Evolutionary conservation across 1,139 yeast genomes (phyloP), one percentile per base, ranked within the genome.

Genomic region (Scheffersomyces segobiensis): DNA sequence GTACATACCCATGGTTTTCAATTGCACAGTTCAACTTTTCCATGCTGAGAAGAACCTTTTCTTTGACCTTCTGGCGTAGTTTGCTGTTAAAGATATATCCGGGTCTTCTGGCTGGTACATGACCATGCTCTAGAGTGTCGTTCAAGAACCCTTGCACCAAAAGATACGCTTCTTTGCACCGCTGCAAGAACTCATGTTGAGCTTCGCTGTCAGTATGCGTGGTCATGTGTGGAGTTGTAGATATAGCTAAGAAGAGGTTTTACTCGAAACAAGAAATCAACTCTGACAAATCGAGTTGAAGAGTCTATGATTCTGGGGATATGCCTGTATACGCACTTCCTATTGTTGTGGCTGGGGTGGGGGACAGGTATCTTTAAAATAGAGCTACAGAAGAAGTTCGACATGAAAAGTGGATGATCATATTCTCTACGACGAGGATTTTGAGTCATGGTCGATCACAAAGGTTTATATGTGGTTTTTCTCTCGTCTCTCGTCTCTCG

Each of bases 161-260:
- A 14, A 65, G 63, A 60, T 71, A 71, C 8, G 82, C 72, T 55
- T 77, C 76, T 56, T 68, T 67, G 64, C 84, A 80, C 59, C 63
- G 62, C 20, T 52, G 62, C 50, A 68, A 65, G 57, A 69, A 63
- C 56, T 54, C 55, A 53, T 63, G 63, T 52, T 59, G 65, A 32
- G 50, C 21, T 17, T 48, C 24, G 52, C 52, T 51, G 32, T 54
- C 59, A 42, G 52, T 51, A 8, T 53, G 53, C 26, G 55, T 56
- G 5, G 55, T 56, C 54, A 55, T 55, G 5, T 8, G 17, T 10
- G 42, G 42, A 32, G 42, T 2, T 12, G 42, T 32, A 7, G 42
- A 7, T 7, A 32, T 32, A 14, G 42, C 42, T 7, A 3, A 32
- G 42, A 32, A 4, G 42, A 32, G 3, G 5, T 10, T 32, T 8